Percentiles rank a stretch among this genome's conserved stretches.
phyloP scores from a whole-genome alignment of 2,329 filamentous ascomycete species.

The Dryadomyces sulphureus region DNA sequence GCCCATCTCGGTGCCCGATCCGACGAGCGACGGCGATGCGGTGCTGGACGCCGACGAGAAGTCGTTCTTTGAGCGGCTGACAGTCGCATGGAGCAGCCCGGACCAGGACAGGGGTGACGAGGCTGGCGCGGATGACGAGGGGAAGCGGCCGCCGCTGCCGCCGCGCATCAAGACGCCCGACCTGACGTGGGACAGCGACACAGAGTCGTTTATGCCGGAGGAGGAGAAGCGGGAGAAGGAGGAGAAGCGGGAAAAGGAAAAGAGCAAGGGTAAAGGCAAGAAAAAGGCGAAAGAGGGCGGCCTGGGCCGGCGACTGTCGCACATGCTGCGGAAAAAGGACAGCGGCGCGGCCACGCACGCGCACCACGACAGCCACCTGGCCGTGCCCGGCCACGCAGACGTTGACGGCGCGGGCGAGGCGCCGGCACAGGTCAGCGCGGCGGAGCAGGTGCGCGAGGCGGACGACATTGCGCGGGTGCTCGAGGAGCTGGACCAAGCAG shows the following conservation, averaged over 20 bases:
- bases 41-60: constrained; percentile 43
- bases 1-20: not conserved
- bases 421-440: constrained; percentile 4
- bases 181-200: constrained; percentile 31
- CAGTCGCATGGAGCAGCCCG: constrained; percentile 13
- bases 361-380: constrained; percentile 21
- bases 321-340: constrained; percentile 5
- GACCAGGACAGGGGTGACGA: constrained; percentile 15
- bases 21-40: not conserved
- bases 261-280: constrained; percentile 19
- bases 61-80: constrained; percentile 39
- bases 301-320: constrained; percentile 7
- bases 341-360: not conserved
- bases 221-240: constrained; percentile 16
- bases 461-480: constrained; percentile 71
- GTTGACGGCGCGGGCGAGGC: constrained; percentile 19
- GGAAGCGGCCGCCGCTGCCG: constrained; percentile 37
- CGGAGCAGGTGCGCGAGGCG: constrained; percentile 32
- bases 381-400: constrained; percentile 15
- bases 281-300: constrained; percentile 13
- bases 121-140: constrained; percentile 24
- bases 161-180: constrained; percentile 35
- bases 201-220: constrained; percentile 18
- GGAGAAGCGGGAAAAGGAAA: constrained; percentile 10
- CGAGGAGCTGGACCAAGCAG: constrained; percentile 63